Evolutionary conservation across 352 stramenopile species (phyloP).

Genomic region (Phytophthora vignae): DNA sequence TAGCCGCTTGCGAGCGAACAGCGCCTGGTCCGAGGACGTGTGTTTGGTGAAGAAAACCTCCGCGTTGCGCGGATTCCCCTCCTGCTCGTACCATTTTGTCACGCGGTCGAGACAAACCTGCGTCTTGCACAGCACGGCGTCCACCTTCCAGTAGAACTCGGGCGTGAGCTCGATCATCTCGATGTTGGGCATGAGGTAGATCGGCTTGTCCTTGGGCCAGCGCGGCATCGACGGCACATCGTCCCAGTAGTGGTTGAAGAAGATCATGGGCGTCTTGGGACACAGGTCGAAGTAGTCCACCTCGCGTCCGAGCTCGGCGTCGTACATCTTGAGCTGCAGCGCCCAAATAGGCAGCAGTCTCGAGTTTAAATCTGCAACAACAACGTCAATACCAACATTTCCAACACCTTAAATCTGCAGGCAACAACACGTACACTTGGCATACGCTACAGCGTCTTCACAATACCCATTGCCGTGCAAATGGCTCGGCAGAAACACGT

Average conservation of each 20-base stretch:
- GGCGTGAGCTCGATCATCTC: constrained; percentile 64
- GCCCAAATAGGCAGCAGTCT: constrained; percentile 59
- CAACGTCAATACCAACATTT: not conserved
- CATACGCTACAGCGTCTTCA: too few relatives aligned
- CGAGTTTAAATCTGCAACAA: constrained; percentile 43
- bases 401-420: constrained; percentile 13
- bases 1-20: constrained; percentile 34
- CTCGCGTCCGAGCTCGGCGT: constrained; percentile 24
- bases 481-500: too few relatives aligned
- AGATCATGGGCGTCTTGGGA: constrained; percentile 50
- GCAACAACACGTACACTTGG: constrained; percentile 48
- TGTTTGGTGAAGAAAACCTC: constrained; percentile 68
- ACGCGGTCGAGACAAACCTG: constrained; percentile 50
- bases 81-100: constrained; percentile 58
- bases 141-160: constrained; percentile 45
- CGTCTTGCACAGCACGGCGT: constrained; percentile 64
- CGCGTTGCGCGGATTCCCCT: constrained; percentile 61
- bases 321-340: constrained; percentile 45
- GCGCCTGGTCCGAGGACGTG: constrained; percentile 61
- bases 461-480: too few relatives aligned
- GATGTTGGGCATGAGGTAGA: constrained; percentile 66
- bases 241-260: constrained; percentile 75
- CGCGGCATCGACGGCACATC: constrained; percentile 24
- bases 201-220: constrained; percentile 47
- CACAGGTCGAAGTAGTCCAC: constrained; percentile 67